phyloP scores from a whole-genome alignment of 2,329 filamentous ascomycete species.

The Colletotrichum theobromicola region DNA sequence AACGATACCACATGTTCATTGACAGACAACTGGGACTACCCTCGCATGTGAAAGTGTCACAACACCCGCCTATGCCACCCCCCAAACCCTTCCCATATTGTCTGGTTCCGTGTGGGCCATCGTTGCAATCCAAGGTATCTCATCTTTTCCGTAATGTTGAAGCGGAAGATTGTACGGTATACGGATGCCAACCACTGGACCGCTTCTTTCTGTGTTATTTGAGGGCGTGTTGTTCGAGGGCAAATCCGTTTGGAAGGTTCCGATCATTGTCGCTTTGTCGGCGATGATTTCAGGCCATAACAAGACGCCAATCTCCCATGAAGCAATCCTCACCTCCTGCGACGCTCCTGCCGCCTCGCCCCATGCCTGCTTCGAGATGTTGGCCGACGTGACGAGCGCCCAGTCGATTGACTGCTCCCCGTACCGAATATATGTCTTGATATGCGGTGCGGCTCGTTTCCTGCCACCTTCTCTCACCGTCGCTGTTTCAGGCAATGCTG shows the following conservation, averaged over 20 bases:
- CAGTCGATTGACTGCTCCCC: slow-evolving; percentile 70
- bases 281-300: slow-evolving; percentile 74
- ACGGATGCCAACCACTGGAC: slow-evolving; percentile 67
- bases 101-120: slow-evolving; percentile 65
- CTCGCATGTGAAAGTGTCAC: neutral
- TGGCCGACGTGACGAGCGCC: slow-evolving; percentile 90
- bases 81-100: slow-evolving; percentile 54
- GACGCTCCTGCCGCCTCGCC: slow-evolving; percentile 64
- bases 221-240: slow-evolving; percentile 48
- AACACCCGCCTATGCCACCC: neutral
- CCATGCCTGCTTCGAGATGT: slow-evolving; percentile 89
- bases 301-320: slow-evolving; percentile 84
- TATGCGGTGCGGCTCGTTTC: slow-evolving; percentile 78
- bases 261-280: slow-evolving; percentile 64
- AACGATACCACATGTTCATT: slow-evolving; percentile 13
- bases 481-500: slow-evolving; percentile 30
- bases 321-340: slow-evolving; percentile 73
- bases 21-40: neutral
- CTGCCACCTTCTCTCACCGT: slow-evolving; percentile 58
- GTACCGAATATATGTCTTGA: slow-evolving; percentile 86
- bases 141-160: slow-evolving; percentile 63
- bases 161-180: slow-evolving; percentile 86
- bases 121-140: slow-evolving; percentile 80
- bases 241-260: slow-evolving; percentile 68
- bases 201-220: slow-evolving; percentile 25